Evolutionary conservation across 768 basidiomycete species (phyloP).

Genomic region (Trametes cubensis): DNA sequence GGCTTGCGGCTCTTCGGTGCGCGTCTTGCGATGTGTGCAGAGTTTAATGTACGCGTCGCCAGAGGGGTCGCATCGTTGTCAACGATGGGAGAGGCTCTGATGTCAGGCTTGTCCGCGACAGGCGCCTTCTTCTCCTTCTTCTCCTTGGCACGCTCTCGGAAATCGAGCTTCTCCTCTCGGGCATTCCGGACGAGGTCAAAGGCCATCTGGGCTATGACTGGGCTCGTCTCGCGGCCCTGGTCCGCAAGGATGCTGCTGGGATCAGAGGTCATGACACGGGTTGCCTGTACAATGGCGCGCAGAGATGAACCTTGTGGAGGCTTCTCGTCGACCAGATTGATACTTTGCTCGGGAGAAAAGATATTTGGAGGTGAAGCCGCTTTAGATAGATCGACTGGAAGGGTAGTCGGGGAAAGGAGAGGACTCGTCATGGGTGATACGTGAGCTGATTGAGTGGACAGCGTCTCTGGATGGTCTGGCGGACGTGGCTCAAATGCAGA

Average conservation of each 20-base stretch:
- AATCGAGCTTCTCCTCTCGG: conserved; percentile 60
- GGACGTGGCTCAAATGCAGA: conserved; percentile 6
- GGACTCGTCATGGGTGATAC: conserved; percentile 19
- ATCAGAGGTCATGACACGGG: conserved; percentile 84
- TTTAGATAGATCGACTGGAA: conserved; percentile 9
- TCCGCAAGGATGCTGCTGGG: conserved; percentile 74
- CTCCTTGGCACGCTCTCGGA: conserved; percentile 52
- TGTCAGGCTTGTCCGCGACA: conserved; percentile 17
- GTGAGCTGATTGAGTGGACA: conserved; percentile 12
- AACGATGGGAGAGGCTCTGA: background rate
- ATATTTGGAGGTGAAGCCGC: background rate
- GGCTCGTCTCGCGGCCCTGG: conserved; percentile 63
- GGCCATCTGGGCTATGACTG: conserved; percentile 64
- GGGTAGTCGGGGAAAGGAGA: conserved; percentile 13
- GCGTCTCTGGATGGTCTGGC: background rate
- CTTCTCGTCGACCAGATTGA: conserved; percentile 28
- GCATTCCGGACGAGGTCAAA: conserved; percentile 69
- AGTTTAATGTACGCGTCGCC: conserved; percentile 25
- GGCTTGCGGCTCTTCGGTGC: conserved; percentile 24
- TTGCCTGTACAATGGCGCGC: conserved; percentile 79
- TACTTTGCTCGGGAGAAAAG: conserved; percentile 23
- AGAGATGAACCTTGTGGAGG: conserved; percentile 64
- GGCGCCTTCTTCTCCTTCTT: conserved; percentile 36
- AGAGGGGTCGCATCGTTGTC: conserved; percentile 49
- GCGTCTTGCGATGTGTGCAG: conserved; percentile 18